Conservation (phyloP, 2,329 filamentous ascomycete species). For the Apiospora rasikravindrae region DNA sequence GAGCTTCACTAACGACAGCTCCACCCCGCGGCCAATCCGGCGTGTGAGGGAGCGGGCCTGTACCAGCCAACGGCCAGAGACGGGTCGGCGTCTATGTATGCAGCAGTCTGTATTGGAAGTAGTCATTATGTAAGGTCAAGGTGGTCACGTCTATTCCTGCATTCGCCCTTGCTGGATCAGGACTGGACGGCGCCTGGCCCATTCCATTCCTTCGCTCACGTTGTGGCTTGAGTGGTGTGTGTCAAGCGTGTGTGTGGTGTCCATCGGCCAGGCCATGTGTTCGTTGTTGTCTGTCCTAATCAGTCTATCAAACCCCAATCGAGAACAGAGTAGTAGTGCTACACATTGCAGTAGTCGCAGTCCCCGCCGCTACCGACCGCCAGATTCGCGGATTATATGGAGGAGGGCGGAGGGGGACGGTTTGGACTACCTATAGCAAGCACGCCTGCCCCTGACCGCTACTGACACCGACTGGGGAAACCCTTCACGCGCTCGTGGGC, state of each 20-base stretch:
- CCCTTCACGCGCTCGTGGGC: neutral
- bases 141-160: too few species aligned
- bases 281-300: neutral
- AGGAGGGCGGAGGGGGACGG: neutral
- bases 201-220: neutral
- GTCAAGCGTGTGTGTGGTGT: neutral
- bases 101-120: neutral
- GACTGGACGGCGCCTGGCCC: neutral
- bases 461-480: neutral
- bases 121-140: too few species aligned
- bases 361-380: neutral
- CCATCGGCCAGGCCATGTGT: neutral
- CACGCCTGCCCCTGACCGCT: slow-evolving; percentile 11
- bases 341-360: neutral
- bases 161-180: too few species aligned
- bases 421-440: neutral
- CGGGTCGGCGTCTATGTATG: neutral
- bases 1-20: neutral
- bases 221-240: neutral
- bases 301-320: too few species aligned
- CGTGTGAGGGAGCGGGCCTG: neutral
- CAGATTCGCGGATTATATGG: neutral
- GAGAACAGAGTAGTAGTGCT: neutral
- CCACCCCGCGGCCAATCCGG: neutral
- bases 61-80: neutral